Conservation (phyloP, 495 filamentous ascomycete species). For the Xylaria cubensis region DNA sequence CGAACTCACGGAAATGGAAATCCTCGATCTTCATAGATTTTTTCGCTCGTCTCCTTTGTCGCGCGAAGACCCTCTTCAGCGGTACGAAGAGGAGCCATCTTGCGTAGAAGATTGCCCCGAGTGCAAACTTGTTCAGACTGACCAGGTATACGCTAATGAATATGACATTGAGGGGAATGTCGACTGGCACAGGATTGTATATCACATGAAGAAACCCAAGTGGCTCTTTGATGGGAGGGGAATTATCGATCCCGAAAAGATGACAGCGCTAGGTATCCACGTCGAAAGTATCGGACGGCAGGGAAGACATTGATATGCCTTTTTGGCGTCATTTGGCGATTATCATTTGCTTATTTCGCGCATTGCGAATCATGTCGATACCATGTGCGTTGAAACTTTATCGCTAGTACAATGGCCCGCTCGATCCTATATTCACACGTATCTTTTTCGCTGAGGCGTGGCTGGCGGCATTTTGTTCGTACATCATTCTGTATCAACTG, state of each 20-base stretch:
- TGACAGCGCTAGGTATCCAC: slow-evolving; percentile 63
- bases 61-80: slow-evolving; percentile 26
- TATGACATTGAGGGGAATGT: slow-evolving; percentile 28
- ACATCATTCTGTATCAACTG: neutral
- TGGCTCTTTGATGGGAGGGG: slow-evolving; percentile 77
- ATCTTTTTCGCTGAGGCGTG: neutral
- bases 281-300: slow-evolving; percentile 58
- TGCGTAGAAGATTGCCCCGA: slow-evolving; percentile 46
- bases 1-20: slow-evolving; percentile 41
- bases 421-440: neutral
- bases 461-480: neutral
- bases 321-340: neutral
- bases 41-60: slow-evolving; percentile 27
- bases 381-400: neutral
- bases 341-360: neutral
- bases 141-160: slow-evolving; percentile 29
- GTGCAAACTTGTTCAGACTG: slow-evolving; percentile 40
- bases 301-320: slow-evolving; percentile 9
- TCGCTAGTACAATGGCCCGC: neutral
- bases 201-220: slow-evolving; percentile 68
- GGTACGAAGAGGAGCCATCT: slow-evolving; percentile 42
- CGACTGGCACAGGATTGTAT: slow-evolving; percentile 43
- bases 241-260: slow-evolving; percentile 61
- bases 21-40: neutral
- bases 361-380: neutral